Evolutionary conservation across 495 filamentous ascomycete genomes (phyloP), one percentile per base, ranked within the genome.

Genomic region (Neurospora intermedia): DNA sequence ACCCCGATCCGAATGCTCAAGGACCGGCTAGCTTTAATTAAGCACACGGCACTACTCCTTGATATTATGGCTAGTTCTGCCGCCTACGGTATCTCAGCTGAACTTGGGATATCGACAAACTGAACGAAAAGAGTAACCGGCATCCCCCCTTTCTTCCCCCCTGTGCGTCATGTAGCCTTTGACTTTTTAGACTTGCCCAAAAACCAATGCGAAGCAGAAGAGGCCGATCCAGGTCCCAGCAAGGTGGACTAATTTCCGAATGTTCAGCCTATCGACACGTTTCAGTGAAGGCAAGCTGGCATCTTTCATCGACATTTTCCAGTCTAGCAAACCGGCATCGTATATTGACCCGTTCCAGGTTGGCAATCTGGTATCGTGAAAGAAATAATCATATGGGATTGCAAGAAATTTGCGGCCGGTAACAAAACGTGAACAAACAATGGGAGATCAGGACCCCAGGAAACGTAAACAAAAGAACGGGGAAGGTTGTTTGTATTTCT

Each of bases 11-110:
- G 43, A 81, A 79, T 43, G 79, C 82, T 8, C 81, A 81, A 71
- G 85, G 85, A 5, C 78, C 80, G 7, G 82, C 83, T 7, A 73
- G 73, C 40, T 86, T 85, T 72, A 76, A 84, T 75, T 85, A 80
- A 69, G 13, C 54, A 66, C 54, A 35, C 54, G 3, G 27, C 13
- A 3, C 54, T 16, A 16, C 27, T 66, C 3, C 15, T 35, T 15
- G 54, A 6, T 38, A 8, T 7, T 66, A 66, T 6, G 54, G 6
- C 27, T 38, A 16, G 27, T 35, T 31, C 27, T 38, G 27, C 54
- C 54, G 59, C 20, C 69, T 15, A 74, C 73, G 74, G 43, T 23
- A 69, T 71, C 72, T 73, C 73, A 69, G 54, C 54, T 35, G 54
- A 35, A 18, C 13, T 66, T 35, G 15, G 27, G 23, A 66, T 27